Percentiles rank a stretch among this genome's conserved stretches.
These are phyloP conservation scores for Anthracocystis panici-leucophaei DNA, from an alignment of 1,284 basidiomycete genomes.

Conservation along the genomic window DNA sequence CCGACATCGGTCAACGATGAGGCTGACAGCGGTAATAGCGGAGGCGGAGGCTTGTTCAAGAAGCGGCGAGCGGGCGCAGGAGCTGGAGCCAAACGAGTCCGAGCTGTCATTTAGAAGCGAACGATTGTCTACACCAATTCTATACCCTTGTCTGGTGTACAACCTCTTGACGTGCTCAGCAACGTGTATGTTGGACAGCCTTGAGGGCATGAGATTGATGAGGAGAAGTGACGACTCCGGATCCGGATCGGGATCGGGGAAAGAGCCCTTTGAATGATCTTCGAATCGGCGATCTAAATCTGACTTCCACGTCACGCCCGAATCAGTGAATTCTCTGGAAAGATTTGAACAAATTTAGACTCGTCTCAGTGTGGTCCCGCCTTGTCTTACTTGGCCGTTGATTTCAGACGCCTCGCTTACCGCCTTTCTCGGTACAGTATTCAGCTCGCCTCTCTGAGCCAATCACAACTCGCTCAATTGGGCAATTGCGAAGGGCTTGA, in stretches of 20 bases:
- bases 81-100: conserved; percentile 57
- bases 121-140: background rate
- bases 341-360: conserved; percentile 6
- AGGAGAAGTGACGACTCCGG: background rate
- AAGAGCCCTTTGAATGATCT: background rate
- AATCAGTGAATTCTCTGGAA: conserved; percentile 11
- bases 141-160: background rate
- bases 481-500: no score
- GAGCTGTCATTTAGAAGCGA: conserved; percentile 43
- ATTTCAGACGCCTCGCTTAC: no score
- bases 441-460: no score
- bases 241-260: background rate
- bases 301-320: conserved; percentile 34
- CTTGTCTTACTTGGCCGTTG: no score
- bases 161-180: no score
- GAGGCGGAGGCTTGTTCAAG: conserved; percentile 52
- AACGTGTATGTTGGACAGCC: no score
- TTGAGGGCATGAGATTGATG: conserved; percentile 2
- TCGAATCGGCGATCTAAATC: conserved; percentile 13
- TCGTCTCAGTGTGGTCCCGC: no score
- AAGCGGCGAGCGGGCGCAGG: conserved; percentile 58
- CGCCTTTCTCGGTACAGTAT: no score
- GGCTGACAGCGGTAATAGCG: conserved; percentile 3
- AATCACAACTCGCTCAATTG: no score
- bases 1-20: conserved; percentile 3